Evolutionary conservation across 441 rosid species (phyloP), one percentile per base, ranked within the genome.

Genomic region (Bocquillonia castaneifolia): DNA sequence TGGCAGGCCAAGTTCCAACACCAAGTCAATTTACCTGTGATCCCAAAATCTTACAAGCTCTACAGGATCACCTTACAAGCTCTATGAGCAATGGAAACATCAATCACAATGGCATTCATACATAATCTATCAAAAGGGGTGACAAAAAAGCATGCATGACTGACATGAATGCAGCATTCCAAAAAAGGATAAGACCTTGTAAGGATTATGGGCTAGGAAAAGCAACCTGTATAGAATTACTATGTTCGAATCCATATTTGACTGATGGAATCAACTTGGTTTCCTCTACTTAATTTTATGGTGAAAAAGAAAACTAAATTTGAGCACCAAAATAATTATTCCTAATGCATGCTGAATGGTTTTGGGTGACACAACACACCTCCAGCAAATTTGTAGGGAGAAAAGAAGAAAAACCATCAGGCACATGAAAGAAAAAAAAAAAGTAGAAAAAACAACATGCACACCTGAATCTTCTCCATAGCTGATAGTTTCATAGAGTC

Each of bases 381-480:
- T 28, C 12, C 14, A 20, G 28, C 1, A 18, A 50, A 51, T 26
- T n/a, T 25, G 23, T 25, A 36, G 51, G 20, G 10, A 45, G 20
- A 39, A 14, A 9, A 60, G 39, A 48, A 39, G 55, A 74, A 70
- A 40, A 66, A n/a, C 26, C 39, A 44, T 9, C 0, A 28, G 37
- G 50, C 34, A 61, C 12, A 42, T 10, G 18, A 42, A 42, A 12
- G 51, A 9, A 9, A 9, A 7, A 45, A 50, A 50, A 39, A 18
- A 14, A 9, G 14, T 7, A 62, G 20, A 50, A 2, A 14, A 45
- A 45, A 32, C 36, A 36, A 59, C 39, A 66, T 36, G 44, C 70
- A 67, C 55, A 93, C 98, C 97, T 89, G 88, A 77, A 93, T 85
- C 84, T 84, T 89, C 75, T 88, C 94, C 50, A 87, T 69, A 61